These are phyloP conservation scores for Aplosporella prunicola DNA, from an alignment of 2,329 filamentous ascomycete species.

Conservation along the genomic window DNA sequence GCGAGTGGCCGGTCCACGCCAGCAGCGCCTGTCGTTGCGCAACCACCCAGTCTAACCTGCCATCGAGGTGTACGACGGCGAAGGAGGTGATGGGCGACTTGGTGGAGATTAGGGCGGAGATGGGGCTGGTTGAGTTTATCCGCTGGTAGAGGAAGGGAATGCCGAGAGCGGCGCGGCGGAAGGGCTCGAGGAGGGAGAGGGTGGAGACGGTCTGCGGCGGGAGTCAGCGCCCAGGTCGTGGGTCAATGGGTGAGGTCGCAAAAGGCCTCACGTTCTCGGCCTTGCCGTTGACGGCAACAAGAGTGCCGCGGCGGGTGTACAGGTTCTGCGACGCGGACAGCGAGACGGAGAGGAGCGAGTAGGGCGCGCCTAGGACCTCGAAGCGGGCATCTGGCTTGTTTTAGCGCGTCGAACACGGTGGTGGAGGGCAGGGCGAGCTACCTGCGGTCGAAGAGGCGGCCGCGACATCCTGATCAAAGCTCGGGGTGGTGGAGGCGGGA, in stretches of 20 bases:
- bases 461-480: constrained; percentile 21
- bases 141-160: constrained; percentile 92
- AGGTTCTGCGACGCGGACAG: constrained; percentile 89
- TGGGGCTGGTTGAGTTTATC: constrained; percentile 75
- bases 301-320: constrained; percentile 82
- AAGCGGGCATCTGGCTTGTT: constrained; percentile 70
- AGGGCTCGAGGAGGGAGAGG: constrained; percentile 74
- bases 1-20: constrained; percentile 92
- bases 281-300: constrained; percentile 84
- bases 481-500: constrained; percentile 31
- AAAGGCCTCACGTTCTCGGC: constrained; percentile 69
- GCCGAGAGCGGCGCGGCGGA: constrained; percentile 68
- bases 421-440: background rate
- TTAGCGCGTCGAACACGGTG: background rate
- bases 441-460: constrained; percentile 9
- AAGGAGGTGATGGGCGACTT: constrained; percentile 82
- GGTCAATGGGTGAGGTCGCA: background rate
- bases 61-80: constrained; percentile 79
- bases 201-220: constrained; percentile 69
- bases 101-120: constrained; percentile 81
- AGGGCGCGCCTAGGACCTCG: constrained; percentile 83
- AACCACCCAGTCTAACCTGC: constrained; percentile 90
- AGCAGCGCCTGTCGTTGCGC: constrained; percentile 77
- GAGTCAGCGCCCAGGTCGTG: background rate
- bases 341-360: constrained; percentile 86